These are phyloP conservation scores for Aristolochia contorta DNA, from an alignment of 164 flowering plant genomes.

Conservation along the genomic window DNA sequence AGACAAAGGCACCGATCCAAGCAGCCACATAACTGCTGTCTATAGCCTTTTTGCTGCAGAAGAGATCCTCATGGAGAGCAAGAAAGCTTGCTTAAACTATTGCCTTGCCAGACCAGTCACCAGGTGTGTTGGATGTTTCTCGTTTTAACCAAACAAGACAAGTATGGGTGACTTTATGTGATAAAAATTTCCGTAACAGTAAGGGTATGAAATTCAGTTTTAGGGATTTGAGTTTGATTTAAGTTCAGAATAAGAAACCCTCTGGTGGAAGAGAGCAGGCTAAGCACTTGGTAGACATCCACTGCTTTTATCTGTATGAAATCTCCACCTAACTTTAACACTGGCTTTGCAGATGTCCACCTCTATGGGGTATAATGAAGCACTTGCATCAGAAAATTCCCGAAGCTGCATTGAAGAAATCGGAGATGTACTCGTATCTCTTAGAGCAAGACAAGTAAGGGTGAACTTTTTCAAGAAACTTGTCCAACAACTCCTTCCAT, in stretches of 20 bases:
- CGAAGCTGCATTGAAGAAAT: constrained; percentile 67
- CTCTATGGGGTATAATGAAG: constrained; percentile 84
- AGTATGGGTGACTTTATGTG: too few species aligned
- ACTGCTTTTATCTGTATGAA: not conserved
- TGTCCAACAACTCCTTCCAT: too few species aligned
- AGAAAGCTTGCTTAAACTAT: constrained; percentile 73
- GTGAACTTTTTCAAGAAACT: not conserved
- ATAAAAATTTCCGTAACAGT: too few species aligned
- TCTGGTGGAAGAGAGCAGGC: too few species aligned
- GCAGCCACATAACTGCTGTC: constrained; percentile 55
- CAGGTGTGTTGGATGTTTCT: constrained; percentile 34
- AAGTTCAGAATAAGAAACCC: too few species aligned
- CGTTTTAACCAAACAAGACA: too few species aligned
- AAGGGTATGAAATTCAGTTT: too few species aligned
- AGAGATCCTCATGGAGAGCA: constrained; percentile 67
- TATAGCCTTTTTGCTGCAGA: constrained; percentile 82
- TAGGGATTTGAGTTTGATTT: too few species aligned
- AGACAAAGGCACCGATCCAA: constrained; percentile 76
- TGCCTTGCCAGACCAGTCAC: constrained; percentile 78
- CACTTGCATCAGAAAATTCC: constrained; percentile 73
- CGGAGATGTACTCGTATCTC: constrained; percentile 75
- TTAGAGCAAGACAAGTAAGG: constrained; percentile 79
- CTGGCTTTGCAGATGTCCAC: constrained; percentile 46
- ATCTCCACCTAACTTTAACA: not conserved
- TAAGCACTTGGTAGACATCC: not conserved